Percentiles rank a stretch among this genome's conserved stretches.
Conservation (phyloP, 2,329 filamentous ascomycete species). For the Ambrosiella beaveri region DNA sequence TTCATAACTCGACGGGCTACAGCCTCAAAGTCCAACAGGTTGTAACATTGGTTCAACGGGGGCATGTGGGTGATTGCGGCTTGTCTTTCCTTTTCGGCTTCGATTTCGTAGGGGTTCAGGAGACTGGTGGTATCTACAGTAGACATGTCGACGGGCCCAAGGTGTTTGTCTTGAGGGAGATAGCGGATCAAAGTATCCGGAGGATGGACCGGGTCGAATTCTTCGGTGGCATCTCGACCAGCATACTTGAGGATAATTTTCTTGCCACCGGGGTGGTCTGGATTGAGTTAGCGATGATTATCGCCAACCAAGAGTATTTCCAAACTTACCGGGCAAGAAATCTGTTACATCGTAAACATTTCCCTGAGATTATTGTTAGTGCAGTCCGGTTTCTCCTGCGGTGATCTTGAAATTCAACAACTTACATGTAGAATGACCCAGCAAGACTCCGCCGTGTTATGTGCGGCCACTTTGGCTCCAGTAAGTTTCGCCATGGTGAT, state of each 20-base stretch:
- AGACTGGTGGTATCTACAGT: conserved; percentile 46
- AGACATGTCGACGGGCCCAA: conserved; percentile 76
- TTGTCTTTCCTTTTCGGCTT: conserved; percentile 45
- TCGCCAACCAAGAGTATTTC: background rate
- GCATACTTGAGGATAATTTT: conserved; percentile 97
- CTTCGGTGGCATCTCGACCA: conserved; percentile 83
- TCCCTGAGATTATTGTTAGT: conserved; percentile 27
- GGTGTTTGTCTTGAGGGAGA: conserved; percentile 67
- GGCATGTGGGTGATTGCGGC: conserved; percentile 63
- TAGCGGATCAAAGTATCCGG: conserved; percentile 78
- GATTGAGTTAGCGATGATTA: background rate
- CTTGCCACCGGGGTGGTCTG: conserved; percentile 72
- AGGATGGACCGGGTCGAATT: conserved; percentile 76
- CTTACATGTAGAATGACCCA: conserved; percentile 76
- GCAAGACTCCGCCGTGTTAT: conserved; percentile 68
- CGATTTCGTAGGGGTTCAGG: conserved; percentile 40
- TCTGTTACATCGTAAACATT: conserved; percentile 83
- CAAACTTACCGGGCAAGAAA: conserved; percentile 51
- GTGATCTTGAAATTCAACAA: background rate
- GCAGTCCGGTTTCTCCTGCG: background rate
- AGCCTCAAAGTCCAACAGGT: conserved; percentile 87
- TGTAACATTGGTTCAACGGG: conserved; percentile 72
- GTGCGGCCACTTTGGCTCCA: conserved; percentile 42
- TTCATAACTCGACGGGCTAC: conserved; percentile 87
- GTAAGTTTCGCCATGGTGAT: conserved; percentile 26